These are phyloP conservation scores for Solanum ahanhuiri DNA, from an alignment of 257 asterid species.

Conservation along the genomic window DNA sequence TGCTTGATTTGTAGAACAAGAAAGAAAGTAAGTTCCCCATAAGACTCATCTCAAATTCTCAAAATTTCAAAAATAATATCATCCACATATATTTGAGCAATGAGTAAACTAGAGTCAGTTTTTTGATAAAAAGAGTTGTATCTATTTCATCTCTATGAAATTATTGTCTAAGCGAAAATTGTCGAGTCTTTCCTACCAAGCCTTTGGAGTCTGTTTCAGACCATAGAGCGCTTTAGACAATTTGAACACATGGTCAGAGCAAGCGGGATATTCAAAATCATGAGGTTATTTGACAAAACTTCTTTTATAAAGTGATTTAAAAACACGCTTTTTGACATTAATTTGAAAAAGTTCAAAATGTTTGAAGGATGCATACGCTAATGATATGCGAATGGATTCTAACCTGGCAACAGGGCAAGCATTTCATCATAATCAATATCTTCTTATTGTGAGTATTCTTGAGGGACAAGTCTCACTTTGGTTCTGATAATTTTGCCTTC, in stretches of 20 bases:
- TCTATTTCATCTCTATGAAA: not conserved
- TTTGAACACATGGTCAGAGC: not conserved
- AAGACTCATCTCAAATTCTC: not conserved
- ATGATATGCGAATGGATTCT: not conserved
- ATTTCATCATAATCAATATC: not conserved
- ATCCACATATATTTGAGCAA: not conserved
- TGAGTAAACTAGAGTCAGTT: not conserved
- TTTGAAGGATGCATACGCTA: not conserved
- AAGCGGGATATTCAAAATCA: not conserved
- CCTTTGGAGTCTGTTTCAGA: not conserved
- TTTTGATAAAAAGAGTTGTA: not conserved
- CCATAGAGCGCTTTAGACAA: not conserved
- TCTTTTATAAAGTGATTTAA: not conserved
- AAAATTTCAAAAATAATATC: not conserved
- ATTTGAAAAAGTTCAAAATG: too few relatives aligned
- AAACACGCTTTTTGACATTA: not conserved
- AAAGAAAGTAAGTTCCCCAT: not conserved
- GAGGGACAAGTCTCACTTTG: not conserved
- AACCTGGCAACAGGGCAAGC: too few relatives aligned
- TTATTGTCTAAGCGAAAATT: not conserved
- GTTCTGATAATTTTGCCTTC: too few relatives aligned
- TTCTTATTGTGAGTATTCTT: not conserved
- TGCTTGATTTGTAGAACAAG: not conserved
- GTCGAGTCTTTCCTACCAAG: not conserved
- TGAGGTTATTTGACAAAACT: not conserved